Base-by-base conservation (phyloP, 2,329 filamentous ascomycete genomes). In the Mollisia scopiformis region DNA sequence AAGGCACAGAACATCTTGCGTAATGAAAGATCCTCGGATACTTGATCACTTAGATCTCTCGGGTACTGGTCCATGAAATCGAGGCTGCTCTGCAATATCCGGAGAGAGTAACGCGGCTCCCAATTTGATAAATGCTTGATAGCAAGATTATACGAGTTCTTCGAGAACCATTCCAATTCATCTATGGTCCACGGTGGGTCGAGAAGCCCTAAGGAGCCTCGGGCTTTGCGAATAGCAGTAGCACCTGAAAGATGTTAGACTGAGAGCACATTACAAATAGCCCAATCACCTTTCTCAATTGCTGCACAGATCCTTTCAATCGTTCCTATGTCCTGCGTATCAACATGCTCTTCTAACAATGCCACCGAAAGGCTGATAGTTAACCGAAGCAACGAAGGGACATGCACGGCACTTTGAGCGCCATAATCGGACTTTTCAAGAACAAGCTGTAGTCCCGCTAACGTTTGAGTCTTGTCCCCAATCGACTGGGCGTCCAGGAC, bases 161-260 rank as follows among this genome's bases (percentile, higher is more conserved):
- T 88, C 37, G 88, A 89, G 72, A 96, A 93, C 92, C 92, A 96
- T 66, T 93, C 84, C 3, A 96, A 79, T 68, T 97, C 92, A 2
- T 80, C 73, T 0, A 81, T 60, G 0, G 82, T 84, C 70, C 93
- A 92, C 1, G 69, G 51, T 2, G 49, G 59, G 21, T 70, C 66
- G 13, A 77, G 14, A 35, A 50, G 27, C 41, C 39, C 57, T 23
- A 78, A 19, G 72, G 74, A 61, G 75, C 65, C 31, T 77, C 66
- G 31, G 75, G 80, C 76, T 43, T 78, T 77, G 2, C 75, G 73
- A 19, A 81, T 80, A 74, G 68, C 55, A 1, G 55, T 39, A 14
- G 65, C 62, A 39, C 69, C 72, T 74, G 55, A 37, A 27, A 8
- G 43, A 41, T 8, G 30, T 57, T 46, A 60, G 52, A 5, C 2